Conservation (phyloP, 148 eudicot species). For the Vaccinium darrowii region DNA sequence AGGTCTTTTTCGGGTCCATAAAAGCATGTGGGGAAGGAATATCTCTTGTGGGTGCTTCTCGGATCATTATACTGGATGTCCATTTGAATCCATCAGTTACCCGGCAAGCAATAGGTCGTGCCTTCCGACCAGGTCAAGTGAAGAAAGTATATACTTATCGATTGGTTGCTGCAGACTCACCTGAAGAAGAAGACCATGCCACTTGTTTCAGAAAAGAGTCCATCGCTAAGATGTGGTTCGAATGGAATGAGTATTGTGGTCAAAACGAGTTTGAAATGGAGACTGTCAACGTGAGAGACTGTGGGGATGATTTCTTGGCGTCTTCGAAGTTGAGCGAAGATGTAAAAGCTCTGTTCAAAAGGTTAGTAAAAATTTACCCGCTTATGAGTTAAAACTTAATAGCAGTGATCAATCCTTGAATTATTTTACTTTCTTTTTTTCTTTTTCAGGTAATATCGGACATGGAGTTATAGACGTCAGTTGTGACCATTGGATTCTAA, state of each 20-base stretch:
- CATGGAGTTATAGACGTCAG: slow-evolving; percentile 2
- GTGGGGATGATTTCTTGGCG: slow-evolving; percentile 69
- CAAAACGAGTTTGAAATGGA: slow-evolving; percentile 54
- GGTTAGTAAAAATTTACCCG: slow-evolving; percentile 40
- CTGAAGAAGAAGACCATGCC: slow-evolving; percentile 78
- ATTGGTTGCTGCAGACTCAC: slow-evolving; percentile 73
- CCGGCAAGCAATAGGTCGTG: slow-evolving; percentile 95
- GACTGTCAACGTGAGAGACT: slow-evolving; percentile 44
- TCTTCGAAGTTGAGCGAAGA: slow-evolving; percentile 50
- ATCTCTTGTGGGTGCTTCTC: slow-evolving; percentile 88
- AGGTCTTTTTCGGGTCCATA: slow-evolving; percentile 84
- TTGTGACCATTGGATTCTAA: neutral
- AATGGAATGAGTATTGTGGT: slow-evolving; percentile 67
- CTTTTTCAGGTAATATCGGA: slow-evolving; percentile 21
- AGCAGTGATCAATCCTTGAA: neutral
- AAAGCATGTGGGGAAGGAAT: slow-evolving; percentile 97
- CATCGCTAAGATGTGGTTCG: slow-evolving; percentile 92
- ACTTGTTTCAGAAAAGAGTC: slow-evolving; percentile 81
- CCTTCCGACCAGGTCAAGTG: slow-evolving; percentile 85
- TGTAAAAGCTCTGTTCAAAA: slow-evolving; percentile 51
- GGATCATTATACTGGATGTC: slow-evolving; percentile 76
- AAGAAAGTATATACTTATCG: slow-evolving; percentile 69
- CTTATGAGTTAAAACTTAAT: neutral
- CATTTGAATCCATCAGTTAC: slow-evolving; percentile 87
- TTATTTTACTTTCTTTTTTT: neutral